Evolutionary conservation across 2,329 filamentous ascomycete species (phyloP), one percentile per base, ranked within the genome.

Genomic region (Didymella lethalis): DNA sequence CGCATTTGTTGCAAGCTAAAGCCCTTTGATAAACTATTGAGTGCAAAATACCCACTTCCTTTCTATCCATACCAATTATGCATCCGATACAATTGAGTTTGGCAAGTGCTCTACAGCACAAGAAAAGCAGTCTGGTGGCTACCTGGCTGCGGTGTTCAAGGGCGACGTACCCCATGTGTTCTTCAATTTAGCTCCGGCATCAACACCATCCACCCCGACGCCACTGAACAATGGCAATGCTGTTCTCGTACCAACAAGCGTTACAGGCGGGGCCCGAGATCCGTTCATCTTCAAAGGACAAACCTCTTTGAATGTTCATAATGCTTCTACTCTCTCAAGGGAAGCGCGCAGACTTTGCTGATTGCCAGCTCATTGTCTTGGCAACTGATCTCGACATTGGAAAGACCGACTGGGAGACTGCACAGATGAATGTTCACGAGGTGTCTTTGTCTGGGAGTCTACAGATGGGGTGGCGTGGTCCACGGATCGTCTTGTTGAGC

Each of bases 371-470:
- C 7, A 40, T 40, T 8, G 36, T 40, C 36, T 20, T 40, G 18
- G 36, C 36, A 11, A 85, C 83, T 0, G 84, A 86, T 64, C 69
- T 86, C 11, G 71, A 86, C 55, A 85, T 85, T 49, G 81, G 45
- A 2, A 67, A 83, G 79, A 85, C 82, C 6, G 82, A 67, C 10
- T 86, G 84, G 83, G 81, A 84, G 58, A 80, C 80, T 2, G 75
- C 83, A 0, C 81, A 85, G 64, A 77, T 83, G 25, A 83, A 77
- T 1, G 84, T 0, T 83, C 80, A 0, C 78, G 79, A 26, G 79
- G 81, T 4, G 85, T 86, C 54, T 83, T 84, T 48, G 79, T 86
- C 11, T 86, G 84, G 83, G 83, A 85, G 64, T 82, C 78, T 61
- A 81, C 78, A 0, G 82, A 86, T 52, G 70, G 86, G 4, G 68